Conservation (phyloP, 2,329 filamentous ascomycete genomes). For the Tolypocladium sp. region DNA sequence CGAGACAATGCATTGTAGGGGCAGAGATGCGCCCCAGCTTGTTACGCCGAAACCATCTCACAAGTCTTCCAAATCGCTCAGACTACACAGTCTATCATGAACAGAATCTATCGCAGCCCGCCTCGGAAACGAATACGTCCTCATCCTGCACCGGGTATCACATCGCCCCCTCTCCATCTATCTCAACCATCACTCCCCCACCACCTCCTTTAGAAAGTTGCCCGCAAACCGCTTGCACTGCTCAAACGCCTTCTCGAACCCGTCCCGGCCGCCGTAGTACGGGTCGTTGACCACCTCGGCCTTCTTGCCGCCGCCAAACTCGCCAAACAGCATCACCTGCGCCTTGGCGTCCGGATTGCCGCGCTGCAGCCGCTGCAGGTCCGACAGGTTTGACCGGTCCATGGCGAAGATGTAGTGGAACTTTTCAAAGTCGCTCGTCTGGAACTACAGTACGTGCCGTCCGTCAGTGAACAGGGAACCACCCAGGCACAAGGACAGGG, state of each 20-base stretch:
- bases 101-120: neutral
- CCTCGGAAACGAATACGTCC: neutral
- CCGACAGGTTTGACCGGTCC: conserved; percentile 73
- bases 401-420: conserved; percentile 96
- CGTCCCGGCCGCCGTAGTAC: conserved; percentile 80
- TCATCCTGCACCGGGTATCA: neutral
- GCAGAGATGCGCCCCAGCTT: neutral
- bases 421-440: conserved; percentile 61
- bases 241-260: conserved; percentile 80
- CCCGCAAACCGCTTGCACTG: conserved; percentile 69
- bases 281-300: conserved; percentile 76
- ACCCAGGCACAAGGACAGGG: neutral
- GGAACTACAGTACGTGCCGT: conserved; percentile 33
- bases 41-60: neutral
- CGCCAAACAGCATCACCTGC: conserved; percentile 75
- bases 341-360: conserved; percentile 50
- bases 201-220: conserved; percentile 60
- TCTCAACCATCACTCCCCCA: conserved; percentile 10
- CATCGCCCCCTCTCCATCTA: neutral
- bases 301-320: conserved; percentile 56
- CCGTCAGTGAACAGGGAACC: neutral
- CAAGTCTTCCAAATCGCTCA: neutral
- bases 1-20: neutral
- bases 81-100: neutral
- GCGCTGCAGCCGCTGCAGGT: conserved; percentile 54